phyloP scores from a whole-genome alignment of 148 eudicot species.

The Rhododendron vialii region DNA sequence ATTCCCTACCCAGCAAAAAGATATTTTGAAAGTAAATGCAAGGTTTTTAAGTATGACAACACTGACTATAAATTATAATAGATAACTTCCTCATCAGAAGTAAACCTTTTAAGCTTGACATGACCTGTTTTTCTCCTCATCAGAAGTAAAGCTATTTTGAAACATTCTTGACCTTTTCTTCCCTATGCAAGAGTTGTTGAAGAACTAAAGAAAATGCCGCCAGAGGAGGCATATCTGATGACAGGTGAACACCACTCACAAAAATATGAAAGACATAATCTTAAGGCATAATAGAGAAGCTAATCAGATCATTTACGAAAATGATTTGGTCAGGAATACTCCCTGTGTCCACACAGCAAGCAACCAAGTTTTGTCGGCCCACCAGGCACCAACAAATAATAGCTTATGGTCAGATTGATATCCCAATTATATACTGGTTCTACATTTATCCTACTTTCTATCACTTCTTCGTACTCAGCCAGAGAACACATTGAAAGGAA shows the following conservation, averaged over 20 bases:
- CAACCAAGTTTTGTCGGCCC: neutral
- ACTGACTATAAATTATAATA: neutral
- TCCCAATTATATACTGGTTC: neutral
- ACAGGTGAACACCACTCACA: neutral
- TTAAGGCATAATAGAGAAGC: neutral
- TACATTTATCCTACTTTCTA: neutral
- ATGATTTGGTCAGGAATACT: neutral
- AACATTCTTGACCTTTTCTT: neutral
- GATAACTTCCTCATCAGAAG: neutral
- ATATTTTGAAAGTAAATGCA: neutral
- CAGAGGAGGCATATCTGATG: neutral
- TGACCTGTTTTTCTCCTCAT: neutral
- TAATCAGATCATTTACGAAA: neutral
- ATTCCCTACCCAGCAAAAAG: neutral
- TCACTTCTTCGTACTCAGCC: neutral
- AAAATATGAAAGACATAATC: neutral
- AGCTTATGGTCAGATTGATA: neutral
- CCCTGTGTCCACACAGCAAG: neutral
- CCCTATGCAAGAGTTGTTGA: neutral
- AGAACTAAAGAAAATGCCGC: neutral
- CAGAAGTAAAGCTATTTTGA: neutral
- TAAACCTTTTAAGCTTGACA: neutral
- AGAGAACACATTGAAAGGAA: neutral
- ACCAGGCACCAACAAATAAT: neutral
- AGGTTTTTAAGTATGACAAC: neutral